Conservation (phyloP, 2,329 filamentous ascomycete species). For the Coniochaeta sp. region DNA sequence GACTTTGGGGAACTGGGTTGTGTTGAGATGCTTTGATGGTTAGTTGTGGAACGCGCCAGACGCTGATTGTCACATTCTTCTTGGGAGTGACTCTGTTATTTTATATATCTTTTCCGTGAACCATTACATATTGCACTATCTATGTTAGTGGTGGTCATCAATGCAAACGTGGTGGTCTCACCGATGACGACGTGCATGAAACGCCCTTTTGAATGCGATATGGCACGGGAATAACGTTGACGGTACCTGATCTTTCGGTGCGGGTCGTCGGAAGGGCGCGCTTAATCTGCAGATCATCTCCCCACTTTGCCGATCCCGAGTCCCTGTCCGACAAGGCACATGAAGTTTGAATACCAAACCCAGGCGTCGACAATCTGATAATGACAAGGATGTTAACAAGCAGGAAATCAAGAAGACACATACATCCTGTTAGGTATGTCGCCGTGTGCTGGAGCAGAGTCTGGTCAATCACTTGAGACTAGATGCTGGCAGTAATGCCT, state of each 20-base stretch:
- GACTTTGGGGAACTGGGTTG: not conserved
- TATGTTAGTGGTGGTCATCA: not conserved
- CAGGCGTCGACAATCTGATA: not conserved
- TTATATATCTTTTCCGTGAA: not conserved
- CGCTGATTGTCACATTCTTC: not conserved
- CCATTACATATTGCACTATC: no score
- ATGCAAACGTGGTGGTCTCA: no score
- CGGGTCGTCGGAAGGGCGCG: not conserved
- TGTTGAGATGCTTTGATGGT: not conserved
- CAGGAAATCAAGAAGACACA: no score
- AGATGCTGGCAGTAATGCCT: not conserved
- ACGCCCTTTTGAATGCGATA: not conserved
- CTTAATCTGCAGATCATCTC: not conserved
- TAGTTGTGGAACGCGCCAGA: not conserved
- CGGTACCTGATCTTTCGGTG: not conserved
- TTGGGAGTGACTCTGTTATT: not conserved
- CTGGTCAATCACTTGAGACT: no score
- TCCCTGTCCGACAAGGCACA: not conserved
- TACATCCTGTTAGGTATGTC: no score
- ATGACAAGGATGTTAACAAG: no score
- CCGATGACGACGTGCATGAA: not conserved
- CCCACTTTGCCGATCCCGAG: not conserved
- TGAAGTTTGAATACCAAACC: no score
- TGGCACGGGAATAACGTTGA: not conserved
- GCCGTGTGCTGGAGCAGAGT: no score